These are phyloP conservation scores for Wickerhamomyces chaumierensis DNA, from an alignment of 805 yeast species.

Conservation along the genomic window DNA sequence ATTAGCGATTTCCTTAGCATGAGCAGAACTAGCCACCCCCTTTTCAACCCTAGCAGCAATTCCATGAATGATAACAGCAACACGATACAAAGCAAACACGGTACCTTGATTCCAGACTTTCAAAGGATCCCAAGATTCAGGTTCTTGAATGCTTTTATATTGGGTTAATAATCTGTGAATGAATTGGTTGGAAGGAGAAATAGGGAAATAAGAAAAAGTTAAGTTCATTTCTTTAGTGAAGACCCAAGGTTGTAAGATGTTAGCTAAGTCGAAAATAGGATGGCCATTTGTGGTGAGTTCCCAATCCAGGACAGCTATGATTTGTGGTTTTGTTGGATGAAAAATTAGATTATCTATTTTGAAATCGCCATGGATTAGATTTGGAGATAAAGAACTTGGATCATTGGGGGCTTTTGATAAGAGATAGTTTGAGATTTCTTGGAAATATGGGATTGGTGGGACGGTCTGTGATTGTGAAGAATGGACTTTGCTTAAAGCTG, in stretches of 20 bases:
- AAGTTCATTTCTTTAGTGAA: conserved; percentile 29
- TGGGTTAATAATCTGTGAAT: conserved; percentile 10
- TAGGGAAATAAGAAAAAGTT: conserved; percentile 16
- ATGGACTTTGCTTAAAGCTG: conserved; percentile 33
- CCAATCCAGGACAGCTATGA: conserved; percentile 54
- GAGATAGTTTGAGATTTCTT: conserved; percentile 30
- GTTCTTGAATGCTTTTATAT: conserved; percentile 6
- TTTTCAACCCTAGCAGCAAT: conserved; percentile 41
- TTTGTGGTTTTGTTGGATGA: conserved; percentile 37
- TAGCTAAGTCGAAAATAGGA: conserved; percentile 51
- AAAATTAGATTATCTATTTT: conserved; percentile 53
- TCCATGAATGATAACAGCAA: conserved; percentile 51
- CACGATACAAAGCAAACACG: conserved; percentile 43
- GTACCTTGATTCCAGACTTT: conserved; percentile 37
- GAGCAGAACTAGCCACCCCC: conserved; percentile 44
- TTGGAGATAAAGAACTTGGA: conserved; percentile 23
- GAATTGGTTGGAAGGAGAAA: conserved; percentile 6
- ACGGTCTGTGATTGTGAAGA: conserved; percentile 26
- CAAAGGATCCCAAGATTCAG: conserved; percentile 18
- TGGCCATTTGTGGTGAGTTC: conserved; percentile 56
- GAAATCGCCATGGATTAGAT: conserved; percentile 54
- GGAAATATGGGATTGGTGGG: conserved; percentile 37
- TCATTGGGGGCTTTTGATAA: conserved; percentile 34
- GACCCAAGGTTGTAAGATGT: conserved; percentile 42
- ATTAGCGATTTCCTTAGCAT: conserved; percentile 30